A percentile compares a stretch with the other conserved stretches of the same genome.
Conservation (phyloP, 495 filamentous ascomycete species). For the Penicillium flavigenum region DNA sequence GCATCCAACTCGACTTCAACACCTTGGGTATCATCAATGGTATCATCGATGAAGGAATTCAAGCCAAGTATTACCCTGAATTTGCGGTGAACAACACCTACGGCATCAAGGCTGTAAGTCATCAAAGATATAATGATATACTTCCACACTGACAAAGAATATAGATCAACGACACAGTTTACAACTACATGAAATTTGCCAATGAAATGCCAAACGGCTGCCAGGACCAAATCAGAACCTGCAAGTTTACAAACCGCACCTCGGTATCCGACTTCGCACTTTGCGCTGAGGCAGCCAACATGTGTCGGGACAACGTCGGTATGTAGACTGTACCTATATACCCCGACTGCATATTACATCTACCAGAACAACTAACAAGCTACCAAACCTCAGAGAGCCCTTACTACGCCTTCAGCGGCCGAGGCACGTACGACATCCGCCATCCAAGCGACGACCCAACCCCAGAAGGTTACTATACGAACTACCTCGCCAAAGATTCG, state of each 20-base stretch:
- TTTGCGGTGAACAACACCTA: conserved; percentile 75
- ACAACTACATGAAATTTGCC: conserved; percentile 50
- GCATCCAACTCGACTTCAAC: conserved; percentile 46
- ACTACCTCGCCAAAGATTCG: conserved; percentile 59
- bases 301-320: conserved; percentile 47
- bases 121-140: conserved; percentile 24
- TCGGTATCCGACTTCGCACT: conserved; percentile 41
- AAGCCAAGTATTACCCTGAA: conserved; percentile 63
- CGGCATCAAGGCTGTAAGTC: conserved; percentile 60
- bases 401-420: conserved; percentile 34
- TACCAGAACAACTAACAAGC: conserved; percentile 11
- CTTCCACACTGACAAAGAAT: conserved; percentile 7
- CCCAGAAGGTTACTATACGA: conserved; percentile 56
- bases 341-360: neutral
- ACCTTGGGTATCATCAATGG: conserved; percentile 62
- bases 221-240: conserved; percentile 53
- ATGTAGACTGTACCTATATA: conserved; percentile 27
- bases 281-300: conserved; percentile 41
- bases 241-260: conserved; percentile 43
- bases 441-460: conserved; percentile 55
- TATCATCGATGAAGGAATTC: conserved; percentile 70
- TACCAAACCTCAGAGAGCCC: conserved; percentile 29
- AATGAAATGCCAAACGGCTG: conserved; percentile 58
- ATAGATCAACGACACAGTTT: conserved; percentile 56
- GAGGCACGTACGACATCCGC: conserved; percentile 65